Evolutionary conservation across 2,329 filamentous ascomycete genomes (phyloP).

Genomic region (Lojkania enalia): DNA sequence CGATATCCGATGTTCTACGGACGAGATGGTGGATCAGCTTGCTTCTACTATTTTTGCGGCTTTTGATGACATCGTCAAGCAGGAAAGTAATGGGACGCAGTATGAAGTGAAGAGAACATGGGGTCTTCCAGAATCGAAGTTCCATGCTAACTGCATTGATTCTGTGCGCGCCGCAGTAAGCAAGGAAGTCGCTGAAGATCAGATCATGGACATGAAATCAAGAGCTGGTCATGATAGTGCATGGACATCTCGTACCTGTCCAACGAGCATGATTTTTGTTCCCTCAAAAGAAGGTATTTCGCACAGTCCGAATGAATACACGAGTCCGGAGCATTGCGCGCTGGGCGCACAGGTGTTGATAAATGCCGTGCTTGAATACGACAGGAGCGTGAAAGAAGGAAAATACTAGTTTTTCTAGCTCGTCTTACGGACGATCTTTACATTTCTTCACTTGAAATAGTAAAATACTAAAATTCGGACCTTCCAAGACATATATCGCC

Average conservation of each 20-base stretch:
- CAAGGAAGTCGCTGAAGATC: conserved; percentile 17
- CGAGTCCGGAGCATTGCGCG: conserved; percentile 48
- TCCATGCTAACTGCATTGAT: conserved; percentile 25
- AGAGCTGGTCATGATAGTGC: conserved; percentile 32
- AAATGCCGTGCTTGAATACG: conserved; percentile 36
- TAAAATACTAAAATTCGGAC: no score
- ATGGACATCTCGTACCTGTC: conserved; percentile 32
- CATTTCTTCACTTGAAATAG: no score
- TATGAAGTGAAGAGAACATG: conserved; percentile 29
- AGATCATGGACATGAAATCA: conserved; percentile 34
- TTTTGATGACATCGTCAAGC: conserved; percentile 24
- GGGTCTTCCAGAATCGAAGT: conserved; percentile 31
- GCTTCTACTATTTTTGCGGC: conserved; percentile 21
- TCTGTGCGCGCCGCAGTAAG: conserved; percentile 26
- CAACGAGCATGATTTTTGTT: conserved; percentile 50
- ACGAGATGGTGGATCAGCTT: conserved; percentile 30
- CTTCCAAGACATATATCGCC: no score
- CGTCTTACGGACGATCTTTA: no score
- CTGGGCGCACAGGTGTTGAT: conserved; percentile 53
- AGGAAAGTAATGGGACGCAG: conserved; percentile 26
- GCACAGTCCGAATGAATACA: conserved; percentile 51
- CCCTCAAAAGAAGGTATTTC: conserved; percentile 49
- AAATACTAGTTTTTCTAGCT: conserved; percentile 13
- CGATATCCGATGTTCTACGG: conserved; percentile 33
- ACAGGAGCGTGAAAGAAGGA: conserved; percentile 21